Conservation (phyloP, 2,329 filamentous ascomycete species). For the Colletotrichum aenigma region DNA sequence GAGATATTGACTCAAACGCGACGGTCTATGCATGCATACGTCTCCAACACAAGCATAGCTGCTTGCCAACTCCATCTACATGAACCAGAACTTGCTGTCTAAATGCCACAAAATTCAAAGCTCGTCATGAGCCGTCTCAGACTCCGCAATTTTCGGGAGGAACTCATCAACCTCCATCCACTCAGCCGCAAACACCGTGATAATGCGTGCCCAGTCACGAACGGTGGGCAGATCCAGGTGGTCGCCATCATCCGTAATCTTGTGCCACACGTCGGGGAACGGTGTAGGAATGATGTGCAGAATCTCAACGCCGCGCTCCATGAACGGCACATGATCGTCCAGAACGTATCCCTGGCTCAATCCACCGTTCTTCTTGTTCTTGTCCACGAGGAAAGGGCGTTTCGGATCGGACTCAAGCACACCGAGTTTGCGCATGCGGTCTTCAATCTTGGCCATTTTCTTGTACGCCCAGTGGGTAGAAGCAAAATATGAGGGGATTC, state of each 20-base stretch:
- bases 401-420: slow-evolving; percentile 65
- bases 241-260: slow-evolving; percentile 78
- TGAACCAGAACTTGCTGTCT: not conserved
- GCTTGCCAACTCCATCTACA: not conserved
- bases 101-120: not conserved
- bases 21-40: not conserved
- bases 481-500: slow-evolving; percentile 83
- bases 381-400: slow-evolving; percentile 70
- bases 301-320: slow-evolving; percentile 83
- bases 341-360: slow-evolving; percentile 62
- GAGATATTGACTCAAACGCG: not conserved
- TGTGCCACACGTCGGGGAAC: slow-evolving; percentile 90
- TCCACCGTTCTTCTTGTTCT: slow-evolving; percentile 50
- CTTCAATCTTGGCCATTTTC: slow-evolving; percentile 75
- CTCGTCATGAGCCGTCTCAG: slow-evolving; percentile 26
- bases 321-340: slow-evolving; percentile 93
- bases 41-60: not conserved
- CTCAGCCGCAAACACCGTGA: slow-evolving; percentile 84
- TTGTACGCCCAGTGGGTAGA: slow-evolving; percentile 94
- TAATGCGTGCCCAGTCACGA: slow-evolving; percentile 85
- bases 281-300: slow-evolving; percentile 86
- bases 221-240: slow-evolving; percentile 82
- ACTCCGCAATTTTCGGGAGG: slow-evolving; percentile 31
- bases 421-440: slow-evolving; percentile 69
- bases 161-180: slow-evolving; percentile 78